Conservation (phyloP, 768 basidiomycete genomes). For the Mycena galericulata region DNA sequence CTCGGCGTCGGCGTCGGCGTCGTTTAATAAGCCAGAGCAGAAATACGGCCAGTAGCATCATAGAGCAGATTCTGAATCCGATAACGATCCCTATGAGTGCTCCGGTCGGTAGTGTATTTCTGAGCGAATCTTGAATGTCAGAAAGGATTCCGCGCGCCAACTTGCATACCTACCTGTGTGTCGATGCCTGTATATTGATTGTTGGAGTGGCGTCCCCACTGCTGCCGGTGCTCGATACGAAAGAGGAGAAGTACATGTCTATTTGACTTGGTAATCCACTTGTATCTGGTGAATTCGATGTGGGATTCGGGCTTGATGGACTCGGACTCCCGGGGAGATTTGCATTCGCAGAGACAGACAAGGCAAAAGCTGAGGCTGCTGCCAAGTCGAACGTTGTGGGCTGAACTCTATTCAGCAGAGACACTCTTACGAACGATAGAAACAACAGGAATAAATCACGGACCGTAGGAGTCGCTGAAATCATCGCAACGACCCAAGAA, state of each 20-base stretch:
- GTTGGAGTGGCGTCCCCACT: neutral
- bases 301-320: neutral
- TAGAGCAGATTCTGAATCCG: slow-evolving; percentile 4
- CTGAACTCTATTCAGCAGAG: slow-evolving; percentile 11
- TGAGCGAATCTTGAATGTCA: slow-evolving; percentile 1
- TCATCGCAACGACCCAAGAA: slow-evolving; percentile 5
- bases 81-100: slow-evolving; percentile 11
- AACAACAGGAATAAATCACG: neutral
- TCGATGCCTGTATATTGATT: neutral
- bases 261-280: neutral
- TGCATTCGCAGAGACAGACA: neutral
- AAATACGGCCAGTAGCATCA: neutral
- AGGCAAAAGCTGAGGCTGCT: slow-evolving; percentile 11
- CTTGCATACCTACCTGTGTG: slow-evolving; percentile 2
- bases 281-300: neutral
- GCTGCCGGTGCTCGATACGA: slow-evolving; percentile 4
- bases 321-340: neutral
- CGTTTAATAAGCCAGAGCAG: slow-evolving; percentile 4
- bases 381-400: slow-evolving; percentile 14
- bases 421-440: neutral
- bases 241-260: neutral
- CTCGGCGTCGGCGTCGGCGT: slow-evolving; percentile 4
- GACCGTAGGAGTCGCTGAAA: slow-evolving; percentile 17
- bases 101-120: neutral
- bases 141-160: neutral